Base-by-base conservation (phyloP, 108 stramenopile genomes). In the Fistulifera pelliculosa region DNA sequence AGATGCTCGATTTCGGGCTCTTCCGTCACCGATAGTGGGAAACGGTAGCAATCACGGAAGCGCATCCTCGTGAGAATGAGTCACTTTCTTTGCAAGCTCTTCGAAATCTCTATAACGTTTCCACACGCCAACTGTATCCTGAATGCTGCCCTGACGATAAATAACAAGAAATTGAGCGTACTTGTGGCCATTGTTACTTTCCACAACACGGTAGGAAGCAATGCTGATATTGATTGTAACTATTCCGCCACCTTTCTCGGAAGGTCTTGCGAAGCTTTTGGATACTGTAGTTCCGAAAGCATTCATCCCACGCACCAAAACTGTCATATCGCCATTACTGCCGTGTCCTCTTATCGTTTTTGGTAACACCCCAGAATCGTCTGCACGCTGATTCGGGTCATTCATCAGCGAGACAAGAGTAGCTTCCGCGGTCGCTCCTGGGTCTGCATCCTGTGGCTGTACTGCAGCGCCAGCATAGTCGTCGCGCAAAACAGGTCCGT, bases 91-190 rank as follows among this genome's bases (percentile, higher is more conserved):
- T 22, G 76, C 70, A 1, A 93, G 61, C 47, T 72, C 67, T 27
- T 80, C 79, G 67, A 94, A 94, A 58, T 94, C 87, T 1, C 85
- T 84, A 56, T 84, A 90, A 11, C 92, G 73, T 58, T 90, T 89
- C 92, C 92, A 94, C 2, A 94, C 86, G 4, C 92, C 92, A 43
- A 90, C 66, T 10, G 87, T 93, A 50, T 89, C 83, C 21, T 80
- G 75, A 41, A 88, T 83, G 58, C 75, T 77, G 16, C 88, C 84
- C 58, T 85, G 84, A 8, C 85, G 73, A 49, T 82, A 86, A 56
- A 91, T 85, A 27, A 91, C 89, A 0, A 87, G 71, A 49, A 80
- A 91, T 65, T 91, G 89, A 10, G 89, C 89, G 58, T 83, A 83
- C 47, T 87, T 85, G 52, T 84, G 84, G 31, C 72, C 73, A 51